Evolutionary conservation across 2,329 filamentous ascomycete genomes (phyloP), one percentile per base, ranked within the genome.

Genomic region (Atkinsonella texensis): DNA sequence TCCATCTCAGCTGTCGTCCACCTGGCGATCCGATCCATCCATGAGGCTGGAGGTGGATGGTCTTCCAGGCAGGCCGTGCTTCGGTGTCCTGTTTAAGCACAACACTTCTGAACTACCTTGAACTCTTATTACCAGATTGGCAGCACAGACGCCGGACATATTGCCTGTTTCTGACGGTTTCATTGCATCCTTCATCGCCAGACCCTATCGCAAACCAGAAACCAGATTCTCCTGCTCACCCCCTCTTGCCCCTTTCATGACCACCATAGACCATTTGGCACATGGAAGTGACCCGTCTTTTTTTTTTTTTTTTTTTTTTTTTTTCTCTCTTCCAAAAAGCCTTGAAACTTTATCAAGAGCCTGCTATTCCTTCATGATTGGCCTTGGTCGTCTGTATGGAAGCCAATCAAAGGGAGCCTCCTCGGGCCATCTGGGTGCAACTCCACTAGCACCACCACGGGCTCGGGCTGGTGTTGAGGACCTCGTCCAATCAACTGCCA

Each of bases 401-500:
- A 40, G 23, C 59, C 58, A 61, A 61, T 60, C 53, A 61, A 32
- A 13, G 23, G 33, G 32, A 8, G 2, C 10, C 31, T 7, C 18
- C 17, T 32, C 48, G 28, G 23, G 32, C 31, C 32, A 32, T 28
- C 41, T 44, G 48, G 12, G 45, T 48, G 46, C 52, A 50, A 56
- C 59, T 53, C 60, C 58, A 61, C 59, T 48, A 42, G 45, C 51
- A 55, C 54, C 56, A 56, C 58, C 54, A 56, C 54, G 51, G 58
- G 56, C 59, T 55, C 46, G 42, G 46, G 31, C 32, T 32, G 17
- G 20, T 20, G 20, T 23, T 17, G 20, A 44, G 52, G 38, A 53
- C 53, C 42, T 38, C 28, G 42, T 23, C 65, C 65, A 68, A 68
- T 68, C 58, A 65, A 52, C 48, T 32, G 46, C 52, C 58, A 54